These are phyloP conservation scores for Tylopilus felleus DNA, from an alignment of 768 basidiomycete species.

Conservation along the genomic window DNA sequence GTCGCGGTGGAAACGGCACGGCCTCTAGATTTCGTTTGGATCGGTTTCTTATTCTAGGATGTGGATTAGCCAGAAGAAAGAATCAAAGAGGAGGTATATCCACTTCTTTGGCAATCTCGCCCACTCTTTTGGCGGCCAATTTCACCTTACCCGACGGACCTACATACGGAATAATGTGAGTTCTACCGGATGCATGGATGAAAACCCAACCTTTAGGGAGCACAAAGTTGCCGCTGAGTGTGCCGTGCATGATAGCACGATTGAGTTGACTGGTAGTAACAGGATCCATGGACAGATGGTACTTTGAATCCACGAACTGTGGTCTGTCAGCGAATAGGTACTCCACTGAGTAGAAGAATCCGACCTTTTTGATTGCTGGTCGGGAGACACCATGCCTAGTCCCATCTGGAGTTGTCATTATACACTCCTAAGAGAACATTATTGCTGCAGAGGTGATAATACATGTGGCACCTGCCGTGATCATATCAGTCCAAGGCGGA, in stretches of 20 bases:
- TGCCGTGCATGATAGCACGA: conserved; percentile 52
- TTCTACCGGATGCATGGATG: not conserved
- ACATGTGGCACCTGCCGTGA: conserved; percentile 31
- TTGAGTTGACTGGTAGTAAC: conserved; percentile 46
- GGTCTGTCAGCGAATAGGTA: not conserved
- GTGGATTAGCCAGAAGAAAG: not conserved
- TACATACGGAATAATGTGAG: not conserved
- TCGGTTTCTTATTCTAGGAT: conserved; percentile 15
- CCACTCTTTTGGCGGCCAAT: conserved; percentile 15
- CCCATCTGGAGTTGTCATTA: conserved; percentile 61
- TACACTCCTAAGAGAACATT: conserved; percentile 59
- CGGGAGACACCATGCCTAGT: conserved; percentile 73
- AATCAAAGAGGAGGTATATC: not conserved
- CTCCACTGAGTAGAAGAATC: not conserved
- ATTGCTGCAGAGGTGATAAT: not conserved
- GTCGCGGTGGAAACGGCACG: not conserved
- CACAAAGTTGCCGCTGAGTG: conserved; percentile 47
- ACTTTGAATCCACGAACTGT: conserved; percentile 55
- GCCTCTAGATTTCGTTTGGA: not conserved
- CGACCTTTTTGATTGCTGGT: conserved; percentile 75
- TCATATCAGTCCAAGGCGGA: conserved; percentile 49
- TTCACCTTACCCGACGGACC: conserved; percentile 30
- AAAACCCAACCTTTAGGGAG: conserved; percentile 50
- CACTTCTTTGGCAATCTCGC: conserved; percentile 17
- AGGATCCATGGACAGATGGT: conserved; percentile 46